phyloP scores from a whole-genome alignment of 2,329 filamentous ascomycete species.

The Gyromitra esculenta region DNA sequence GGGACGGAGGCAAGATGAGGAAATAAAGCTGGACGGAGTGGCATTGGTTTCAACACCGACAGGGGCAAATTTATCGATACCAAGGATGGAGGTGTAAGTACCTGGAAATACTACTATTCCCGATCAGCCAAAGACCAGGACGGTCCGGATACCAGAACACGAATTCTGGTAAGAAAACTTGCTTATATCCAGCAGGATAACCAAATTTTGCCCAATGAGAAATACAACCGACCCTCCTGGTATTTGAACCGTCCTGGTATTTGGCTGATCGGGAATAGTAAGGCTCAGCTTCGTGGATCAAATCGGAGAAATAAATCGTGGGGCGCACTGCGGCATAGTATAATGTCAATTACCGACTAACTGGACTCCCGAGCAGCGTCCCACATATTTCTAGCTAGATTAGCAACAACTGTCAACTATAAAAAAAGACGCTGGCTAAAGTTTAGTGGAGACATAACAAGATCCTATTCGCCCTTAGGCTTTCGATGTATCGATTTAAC shows the following conservation, averaged over 20 bases:
- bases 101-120: background rate
- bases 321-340: background rate
- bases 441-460: background rate
- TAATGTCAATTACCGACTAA: too few species aligned
- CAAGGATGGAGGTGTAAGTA: background rate
- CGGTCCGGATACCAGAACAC: too few species aligned
- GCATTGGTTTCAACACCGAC: background rate
- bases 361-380: too few species aligned
- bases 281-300: background rate
- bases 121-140: too few species aligned
- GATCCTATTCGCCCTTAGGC: background rate
- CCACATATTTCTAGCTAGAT: background rate
- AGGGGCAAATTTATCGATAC: background rate
- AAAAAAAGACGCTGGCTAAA: background rate
- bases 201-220: too few species aligned
- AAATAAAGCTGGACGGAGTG: background rate
- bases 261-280: background rate
- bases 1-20: background rate
- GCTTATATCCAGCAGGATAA: too few species aligned
- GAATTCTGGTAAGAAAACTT: too few species aligned
- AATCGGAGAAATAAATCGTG: background rate
- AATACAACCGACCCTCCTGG: too few species aligned
- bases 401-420: background rate
- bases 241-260: too few species aligned
- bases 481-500: background rate